Base-by-base conservation (phyloP, 129 eudicot species). In the Logfia minima region DNA sequence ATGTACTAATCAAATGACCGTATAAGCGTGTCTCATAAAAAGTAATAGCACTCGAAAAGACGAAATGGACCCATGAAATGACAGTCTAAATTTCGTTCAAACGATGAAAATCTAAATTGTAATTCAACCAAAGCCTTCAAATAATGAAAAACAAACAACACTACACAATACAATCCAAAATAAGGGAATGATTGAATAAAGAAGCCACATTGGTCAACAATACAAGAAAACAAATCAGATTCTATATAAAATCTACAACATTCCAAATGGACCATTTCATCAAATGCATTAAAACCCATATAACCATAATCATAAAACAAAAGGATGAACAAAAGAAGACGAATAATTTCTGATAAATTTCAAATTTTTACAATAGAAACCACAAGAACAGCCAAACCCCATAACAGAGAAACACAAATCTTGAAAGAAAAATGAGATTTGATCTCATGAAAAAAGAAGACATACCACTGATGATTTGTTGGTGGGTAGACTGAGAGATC, bases 391-490 rank as follows among this genome's bases (percentile, higher is more conserved):
- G 41, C 62, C 75, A 39, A 78, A 78, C 22, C 32, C 41, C 52
- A 70, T 31, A 55, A 29, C 23, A 53, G 21, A 62, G 26, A 45
- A 45, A 10, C 52, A 22, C 66, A 48, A 52, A 77, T 70, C 76
- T 39, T 70, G 8, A 31, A 70, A 8, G 8, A 16, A 39, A 28
- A 74, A 55, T 39, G 26, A 74, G 71, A 75, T 75, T 43, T 80
- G 80, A 80, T 80, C 63, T 68, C 43, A 37, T 5, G n/a, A 28
- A 66, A 80, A 66, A 31, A 14, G 17, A 19, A 39, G 23, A 59
- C 71, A 48, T 80, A 80, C 76, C 84, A 75, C 80, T 80, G 80
- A 68, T 67, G 80, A 67, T 56, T 19, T 71, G 35, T 48, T 21
- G 35, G 19, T 68, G 66, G 66, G 13, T 34, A 6, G 41, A 39